phyloP scores from a whole-genome alignment of 768 basidiomycete species.

The Hypholoma fasciculare region DNA sequence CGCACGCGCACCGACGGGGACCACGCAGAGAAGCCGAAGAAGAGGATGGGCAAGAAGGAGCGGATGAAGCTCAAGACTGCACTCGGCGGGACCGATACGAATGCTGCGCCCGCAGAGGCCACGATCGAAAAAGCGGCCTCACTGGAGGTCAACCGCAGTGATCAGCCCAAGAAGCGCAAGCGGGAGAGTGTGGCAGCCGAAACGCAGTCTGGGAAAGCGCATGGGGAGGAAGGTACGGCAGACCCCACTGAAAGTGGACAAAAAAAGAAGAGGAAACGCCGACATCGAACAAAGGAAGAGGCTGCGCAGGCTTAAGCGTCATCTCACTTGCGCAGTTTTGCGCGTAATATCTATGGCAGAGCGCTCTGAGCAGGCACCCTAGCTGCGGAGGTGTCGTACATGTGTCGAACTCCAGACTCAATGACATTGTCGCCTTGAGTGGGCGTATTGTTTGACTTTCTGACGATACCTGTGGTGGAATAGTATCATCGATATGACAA shows the following conservation, averaged over 20 bases:
- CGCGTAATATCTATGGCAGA: not conserved
- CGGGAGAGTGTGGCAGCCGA: constrained; percentile 12
- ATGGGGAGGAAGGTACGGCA: constrained; percentile 7
- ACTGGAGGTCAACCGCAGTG: constrained; percentile 13
- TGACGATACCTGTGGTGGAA: no score
- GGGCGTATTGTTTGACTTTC: no score
- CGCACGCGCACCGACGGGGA: constrained; percentile 14
- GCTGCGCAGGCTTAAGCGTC: constrained; percentile 12
- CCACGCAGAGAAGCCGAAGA: constrained; percentile 43
- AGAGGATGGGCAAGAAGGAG: constrained; percentile 73
- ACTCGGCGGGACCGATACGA: constrained; percentile 23
- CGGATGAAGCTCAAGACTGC: constrained; percentile 49
- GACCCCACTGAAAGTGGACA: constrained; percentile 18
- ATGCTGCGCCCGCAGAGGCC: constrained; percentile 10
- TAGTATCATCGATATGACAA: not conserved
- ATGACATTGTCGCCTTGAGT: no score
- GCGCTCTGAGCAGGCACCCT: not conserved
- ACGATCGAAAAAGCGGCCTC: constrained; percentile 41
- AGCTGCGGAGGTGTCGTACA: not conserved
- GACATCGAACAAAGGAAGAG: constrained; percentile 22
- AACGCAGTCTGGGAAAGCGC: not conserved
- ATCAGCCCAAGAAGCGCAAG: constrained; percentile 44
- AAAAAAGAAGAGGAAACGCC: constrained; percentile 38
- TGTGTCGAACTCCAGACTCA: no score
- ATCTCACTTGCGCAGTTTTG: not conserved